phyloP scores from a whole-genome alignment of 2,329 filamentous ascomycete genomes.

The Aspergillus aculeatinus region DNA sequence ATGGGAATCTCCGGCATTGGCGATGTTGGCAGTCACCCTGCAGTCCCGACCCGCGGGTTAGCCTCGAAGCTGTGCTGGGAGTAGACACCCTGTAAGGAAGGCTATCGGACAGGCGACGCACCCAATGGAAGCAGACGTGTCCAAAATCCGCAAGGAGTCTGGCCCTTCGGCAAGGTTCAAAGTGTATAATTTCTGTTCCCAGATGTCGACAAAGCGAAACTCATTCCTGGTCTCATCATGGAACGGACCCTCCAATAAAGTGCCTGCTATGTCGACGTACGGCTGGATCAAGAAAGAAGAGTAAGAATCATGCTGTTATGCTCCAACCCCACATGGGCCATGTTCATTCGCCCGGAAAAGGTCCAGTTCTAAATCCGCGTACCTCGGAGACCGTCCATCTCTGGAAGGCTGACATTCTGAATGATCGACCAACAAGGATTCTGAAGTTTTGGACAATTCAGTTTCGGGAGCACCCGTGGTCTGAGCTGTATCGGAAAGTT shows the following conservation, averaged over 20 bases:
- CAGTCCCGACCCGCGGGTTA: slow-evolving; percentile 40
- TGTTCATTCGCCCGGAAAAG: not conserved
- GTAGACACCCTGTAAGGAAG: not conserved
- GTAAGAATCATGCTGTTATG: slow-evolving; percentile 10
- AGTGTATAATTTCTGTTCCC: slow-evolving; percentile 69
- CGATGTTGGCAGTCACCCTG: slow-evolving; percentile 76
- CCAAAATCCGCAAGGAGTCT: slow-evolving; percentile 56
- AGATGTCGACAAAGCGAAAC: slow-evolving; percentile 65
- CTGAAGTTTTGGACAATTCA: not conserved
- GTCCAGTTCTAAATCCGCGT: slow-evolving; percentile 8
- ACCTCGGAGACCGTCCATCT: slow-evolving; percentile 51
- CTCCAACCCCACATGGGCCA: not conserved
- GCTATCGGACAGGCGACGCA: slow-evolving; percentile 25
- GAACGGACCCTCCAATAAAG: slow-evolving; percentile 44
- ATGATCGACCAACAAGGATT: not conserved
- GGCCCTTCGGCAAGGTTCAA: slow-evolving; percentile 66
- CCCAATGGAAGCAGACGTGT: slow-evolving; percentile 60
- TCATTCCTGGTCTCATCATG: slow-evolving; percentile 40
- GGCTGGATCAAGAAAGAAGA: slow-evolving; percentile 29
- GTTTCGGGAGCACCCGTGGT: slow-evolving; percentile 3
- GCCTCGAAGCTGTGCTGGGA: slow-evolving; percentile 30
- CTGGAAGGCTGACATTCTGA: slow-evolving; percentile 37
- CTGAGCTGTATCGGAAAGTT: slow-evolving; percentile 1
- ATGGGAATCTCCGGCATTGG: slow-evolving; percentile 50
- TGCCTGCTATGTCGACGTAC: slow-evolving; percentile 39